A percentile compares a stretch with the other conserved stretches of the same genome.
phyloP scores from a whole-genome alignment of 257 asterid genomes.

The Solanum appendiculatum region DNA sequence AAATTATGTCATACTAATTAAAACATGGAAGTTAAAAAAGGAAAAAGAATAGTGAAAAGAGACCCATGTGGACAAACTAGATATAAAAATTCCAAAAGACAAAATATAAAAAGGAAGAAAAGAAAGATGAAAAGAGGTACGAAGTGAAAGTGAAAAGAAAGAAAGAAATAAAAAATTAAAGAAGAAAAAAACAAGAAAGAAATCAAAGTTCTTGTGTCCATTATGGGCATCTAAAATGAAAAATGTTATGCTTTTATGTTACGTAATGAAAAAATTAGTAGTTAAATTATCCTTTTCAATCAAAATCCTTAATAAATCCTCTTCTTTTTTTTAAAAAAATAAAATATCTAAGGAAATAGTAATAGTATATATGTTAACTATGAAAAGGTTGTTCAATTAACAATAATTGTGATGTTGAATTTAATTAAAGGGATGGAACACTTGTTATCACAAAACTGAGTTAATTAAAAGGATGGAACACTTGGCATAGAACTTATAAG shows the following conservation, averaged over 20 bases:
- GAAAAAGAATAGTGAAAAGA: neutral
- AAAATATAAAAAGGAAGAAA: neutral
- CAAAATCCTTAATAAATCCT: neutral
- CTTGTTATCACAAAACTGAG: conserved; percentile 1
- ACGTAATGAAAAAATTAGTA: neutral
- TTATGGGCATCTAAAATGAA: neutral
- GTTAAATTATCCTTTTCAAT: neutral
- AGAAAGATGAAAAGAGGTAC: neutral
- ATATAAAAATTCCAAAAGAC: neutral
- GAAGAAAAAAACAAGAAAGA: neutral
- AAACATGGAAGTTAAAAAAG: neutral
- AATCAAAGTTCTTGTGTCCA: neutral
- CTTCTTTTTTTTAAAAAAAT: neutral
- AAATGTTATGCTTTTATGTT: neutral
- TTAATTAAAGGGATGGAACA: neutral
- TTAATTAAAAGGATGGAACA: neutral
- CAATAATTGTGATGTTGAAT: neutral
- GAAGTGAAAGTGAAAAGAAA: conserved; percentile 1
- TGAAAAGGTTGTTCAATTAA: neutral
- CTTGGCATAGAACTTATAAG: neutral
- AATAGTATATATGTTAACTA: neutral
- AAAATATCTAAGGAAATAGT: neutral
- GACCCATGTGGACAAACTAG: neutral
- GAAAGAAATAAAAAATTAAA: neutral
- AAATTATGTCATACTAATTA: neutral